Conservation (phyloP, 2,329 filamentous ascomycete genomes). For the Cadophora gregata region DNA sequence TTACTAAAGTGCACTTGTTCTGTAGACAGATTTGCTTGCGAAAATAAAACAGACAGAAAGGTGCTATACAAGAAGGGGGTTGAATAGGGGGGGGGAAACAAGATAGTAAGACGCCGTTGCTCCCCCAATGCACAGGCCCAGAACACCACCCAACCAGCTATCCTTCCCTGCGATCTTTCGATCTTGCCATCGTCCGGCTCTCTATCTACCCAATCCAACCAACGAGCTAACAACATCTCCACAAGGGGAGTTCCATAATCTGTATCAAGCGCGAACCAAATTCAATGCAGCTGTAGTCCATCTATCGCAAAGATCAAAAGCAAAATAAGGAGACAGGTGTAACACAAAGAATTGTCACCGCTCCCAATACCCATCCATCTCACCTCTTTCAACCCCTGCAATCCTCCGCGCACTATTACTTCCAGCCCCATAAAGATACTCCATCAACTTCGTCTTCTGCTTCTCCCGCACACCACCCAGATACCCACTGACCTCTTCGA, state of each 20-base stretch:
- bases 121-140: constrained; percentile 1
- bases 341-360: not conserved
- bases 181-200: not conserved
- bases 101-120: not conserved
- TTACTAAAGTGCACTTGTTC: not conserved
- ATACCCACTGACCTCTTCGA: constrained; percentile 81
- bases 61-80: constrained; percentile 8
- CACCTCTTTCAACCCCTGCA: constrained; percentile 17
- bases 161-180: not conserved
- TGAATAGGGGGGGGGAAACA: not conserved
- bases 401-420: constrained; percentile 28
- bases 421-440: constrained; percentile 70
- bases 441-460: constrained; percentile 84
- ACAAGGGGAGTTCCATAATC: not conserved
- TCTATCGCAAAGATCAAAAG: not conserved
- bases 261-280: not conserved
- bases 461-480: constrained; percentile 75
- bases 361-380: constrained; percentile 22
- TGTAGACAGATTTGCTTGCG: not conserved
- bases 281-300: not conserved
- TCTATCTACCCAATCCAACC: not conserved
- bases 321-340: not conserved
- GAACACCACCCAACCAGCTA: not conserved
- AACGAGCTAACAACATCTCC: constrained; percentile 8
- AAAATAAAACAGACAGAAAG: not conserved